Base-by-base conservation (phyloP, 129 eudicot species). In the Saussurea involucrata region DNA sequence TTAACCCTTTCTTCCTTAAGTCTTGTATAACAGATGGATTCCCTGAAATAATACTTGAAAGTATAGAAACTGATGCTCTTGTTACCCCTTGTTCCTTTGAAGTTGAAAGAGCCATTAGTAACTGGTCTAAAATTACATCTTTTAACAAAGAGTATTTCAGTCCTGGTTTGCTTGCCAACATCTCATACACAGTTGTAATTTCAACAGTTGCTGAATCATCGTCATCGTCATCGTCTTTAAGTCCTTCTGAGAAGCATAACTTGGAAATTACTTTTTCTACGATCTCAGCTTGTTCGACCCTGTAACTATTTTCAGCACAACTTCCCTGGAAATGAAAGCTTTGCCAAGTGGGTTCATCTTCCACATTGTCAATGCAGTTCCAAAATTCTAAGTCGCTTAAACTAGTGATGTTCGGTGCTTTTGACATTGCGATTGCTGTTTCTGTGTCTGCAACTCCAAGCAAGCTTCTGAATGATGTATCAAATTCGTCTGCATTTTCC, bases 111-210 rank as follows among this genome's bases (percentile, higher is more conserved):
- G 92, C 91, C 83, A 58, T 82, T 29, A 92, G 76, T 55, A 92
- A 84, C 36, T 92, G 96, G 75, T 89, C 93, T 40, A 92, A 66
- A 44, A 92, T 89, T 9, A 92, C 83, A 34, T 89, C 96, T 80
- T 89, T 92, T 57, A 92, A 27, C 68, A 89, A 60, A 37, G 96
- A 81, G 80, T 89, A 92, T 66, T 92, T 92, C 15, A 86, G 49
- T 22, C 97, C 97, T 29, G 90, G 74, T 83, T 86, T 89, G 32
- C 78, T 82, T 71, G 79, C 86, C 34, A 92, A 66, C 73, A 83
- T 77, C 73, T 89, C 89, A 71, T 92, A 89, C 17, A 89, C 84
- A 1, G 91, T 78, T 64, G 91, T 84, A 24, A 89, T 86, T 76
- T 89, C 93, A 25, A 86, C 80, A 4, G 88, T 80, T 44, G 83